These are phyloP conservation scores for Ophiorrhiza pumila DNA, from an alignment of 257 asterid species.

Conservation along the genomic window DNA sequence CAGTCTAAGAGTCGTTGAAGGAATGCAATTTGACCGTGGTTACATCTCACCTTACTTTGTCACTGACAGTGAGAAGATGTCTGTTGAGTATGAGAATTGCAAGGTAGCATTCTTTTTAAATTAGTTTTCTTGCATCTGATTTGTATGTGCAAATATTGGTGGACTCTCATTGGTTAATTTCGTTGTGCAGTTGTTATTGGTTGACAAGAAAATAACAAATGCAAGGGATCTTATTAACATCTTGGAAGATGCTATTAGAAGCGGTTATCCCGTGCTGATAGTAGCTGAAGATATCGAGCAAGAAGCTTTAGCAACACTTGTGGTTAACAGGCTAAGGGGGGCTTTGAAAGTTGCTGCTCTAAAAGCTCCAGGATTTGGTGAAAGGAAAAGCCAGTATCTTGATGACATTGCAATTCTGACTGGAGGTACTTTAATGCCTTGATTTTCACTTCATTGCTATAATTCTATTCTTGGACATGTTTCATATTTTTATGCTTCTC, in stretches of 20 bases:
- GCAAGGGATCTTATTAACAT: conserved; percentile 81
- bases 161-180: background rate
- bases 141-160: background rate
- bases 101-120: conserved; percentile 44
- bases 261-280: conserved; percentile 75
- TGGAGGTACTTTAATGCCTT: conserved; percentile 57
- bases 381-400: conserved; percentile 91
- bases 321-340: conserved; percentile 92
- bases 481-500: background rate
- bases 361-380: conserved; percentile 99
- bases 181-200: conserved; percentile 65
- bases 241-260: conserved; percentile 90
- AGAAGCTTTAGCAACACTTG: conserved; percentile 97
- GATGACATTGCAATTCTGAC: conserved; percentile 92
- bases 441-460: background rate
- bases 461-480: background rate
- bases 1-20: conserved; percentile 85
- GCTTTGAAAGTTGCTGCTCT: conserved; percentile 90
- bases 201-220: conserved; percentile 89
- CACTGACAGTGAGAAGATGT: conserved; percentile 90
- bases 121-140: background rate
- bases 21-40: conserved; percentile 99
- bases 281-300: conserved; percentile 98
- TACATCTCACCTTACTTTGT: conserved; percentile 88
- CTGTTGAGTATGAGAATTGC: conserved; percentile 92